These are phyloP conservation scores for Bonia amplexicaulis DNA, from an alignment of 176 grass and related monocot genomes.

Conservation along the genomic window DNA sequence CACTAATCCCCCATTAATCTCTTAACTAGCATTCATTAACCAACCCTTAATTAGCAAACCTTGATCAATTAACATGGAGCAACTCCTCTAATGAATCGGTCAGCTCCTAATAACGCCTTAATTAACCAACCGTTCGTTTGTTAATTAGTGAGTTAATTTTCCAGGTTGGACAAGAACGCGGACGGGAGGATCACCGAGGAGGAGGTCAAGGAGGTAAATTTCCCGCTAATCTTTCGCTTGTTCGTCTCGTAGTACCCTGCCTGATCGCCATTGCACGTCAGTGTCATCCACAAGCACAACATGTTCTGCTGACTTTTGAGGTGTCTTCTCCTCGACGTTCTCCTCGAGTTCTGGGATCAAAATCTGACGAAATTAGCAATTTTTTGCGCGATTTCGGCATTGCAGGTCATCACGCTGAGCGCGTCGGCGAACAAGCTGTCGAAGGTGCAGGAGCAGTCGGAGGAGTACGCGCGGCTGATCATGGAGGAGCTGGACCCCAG, in stretches of 20 bases:
- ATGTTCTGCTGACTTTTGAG: background rate
- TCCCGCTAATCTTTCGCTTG: background rate
- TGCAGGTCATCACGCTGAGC: constrained; percentile 77
- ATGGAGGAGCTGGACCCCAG: constrained; percentile 94
- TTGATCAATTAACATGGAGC: background rate
- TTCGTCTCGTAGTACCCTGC: too few species aligned
- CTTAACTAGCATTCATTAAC: background rate
- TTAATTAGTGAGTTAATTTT: background rate
- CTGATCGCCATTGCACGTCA: background rate
- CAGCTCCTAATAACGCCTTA: background rate
- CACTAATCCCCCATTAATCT: background rate
- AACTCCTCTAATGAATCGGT: background rate
- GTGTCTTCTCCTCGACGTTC: background rate
- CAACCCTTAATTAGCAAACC: background rate
- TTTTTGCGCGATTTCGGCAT: background rate
- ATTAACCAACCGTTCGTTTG: background rate
- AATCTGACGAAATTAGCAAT: background rate
- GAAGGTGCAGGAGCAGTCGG: constrained; percentile 62
- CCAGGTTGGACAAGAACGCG: constrained; percentile 92
- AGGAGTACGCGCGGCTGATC: constrained; percentile 88
- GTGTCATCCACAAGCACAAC: background rate
- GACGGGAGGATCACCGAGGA: constrained; percentile 80
- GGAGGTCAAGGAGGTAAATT: constrained; percentile 72
- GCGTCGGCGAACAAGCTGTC: constrained; percentile 79
- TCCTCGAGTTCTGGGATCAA: too few species aligned